Percentiles rank a stretch among this genome's conserved stretches.
phyloP scores from a whole-genome alignment of 2,329 filamentous ascomycete species.

The Emmonsiellopsis sp. region DNA sequence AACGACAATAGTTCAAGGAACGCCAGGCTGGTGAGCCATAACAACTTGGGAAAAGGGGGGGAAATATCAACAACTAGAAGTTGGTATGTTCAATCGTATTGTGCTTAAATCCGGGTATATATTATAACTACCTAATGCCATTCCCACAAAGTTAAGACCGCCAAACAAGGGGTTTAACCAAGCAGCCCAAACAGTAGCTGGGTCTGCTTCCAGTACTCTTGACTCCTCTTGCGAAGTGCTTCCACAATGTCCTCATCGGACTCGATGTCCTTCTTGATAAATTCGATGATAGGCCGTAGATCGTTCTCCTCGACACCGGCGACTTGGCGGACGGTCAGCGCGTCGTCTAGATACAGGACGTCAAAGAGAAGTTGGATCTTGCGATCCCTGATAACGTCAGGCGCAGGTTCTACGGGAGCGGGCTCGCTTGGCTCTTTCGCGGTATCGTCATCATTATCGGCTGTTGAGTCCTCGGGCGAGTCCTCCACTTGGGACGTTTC shows the following conservation, averaged over 20 bases:
- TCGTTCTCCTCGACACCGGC: slow-evolving; percentile 18
- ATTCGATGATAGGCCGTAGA: slow-evolving; percentile 41
- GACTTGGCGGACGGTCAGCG: slow-evolving; percentile 13
- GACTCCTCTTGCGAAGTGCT: slow-evolving; percentile 51
- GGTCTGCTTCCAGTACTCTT: slow-evolving; percentile 76
- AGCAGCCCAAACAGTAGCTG: slow-evolving; percentile 73
- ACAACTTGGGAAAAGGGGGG: no score
- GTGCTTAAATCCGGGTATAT: no score
- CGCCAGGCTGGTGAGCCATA: no score
- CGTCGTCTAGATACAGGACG: slow-evolving; percentile 23
- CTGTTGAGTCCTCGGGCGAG: not conserved
- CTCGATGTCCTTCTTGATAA: slow-evolving; percentile 39
- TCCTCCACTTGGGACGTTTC: not conserved
- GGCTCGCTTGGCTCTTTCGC: not conserved
- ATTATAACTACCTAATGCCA: no score
- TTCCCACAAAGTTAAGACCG: no score
- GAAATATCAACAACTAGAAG: no score
- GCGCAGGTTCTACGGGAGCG: not conserved
- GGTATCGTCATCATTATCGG: slow-evolving; percentile 5
- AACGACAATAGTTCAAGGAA: no score
- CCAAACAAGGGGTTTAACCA: slow-evolving; percentile 15
- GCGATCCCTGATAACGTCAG: slow-evolving; percentile 17
- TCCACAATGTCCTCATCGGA: slow-evolving; percentile 41
- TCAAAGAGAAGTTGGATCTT: slow-evolving; percentile 33
- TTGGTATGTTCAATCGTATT: no score